Evolutionary conservation across 345 rosid species (phyloP).

Genomic region (Populus euphratica): DNA sequence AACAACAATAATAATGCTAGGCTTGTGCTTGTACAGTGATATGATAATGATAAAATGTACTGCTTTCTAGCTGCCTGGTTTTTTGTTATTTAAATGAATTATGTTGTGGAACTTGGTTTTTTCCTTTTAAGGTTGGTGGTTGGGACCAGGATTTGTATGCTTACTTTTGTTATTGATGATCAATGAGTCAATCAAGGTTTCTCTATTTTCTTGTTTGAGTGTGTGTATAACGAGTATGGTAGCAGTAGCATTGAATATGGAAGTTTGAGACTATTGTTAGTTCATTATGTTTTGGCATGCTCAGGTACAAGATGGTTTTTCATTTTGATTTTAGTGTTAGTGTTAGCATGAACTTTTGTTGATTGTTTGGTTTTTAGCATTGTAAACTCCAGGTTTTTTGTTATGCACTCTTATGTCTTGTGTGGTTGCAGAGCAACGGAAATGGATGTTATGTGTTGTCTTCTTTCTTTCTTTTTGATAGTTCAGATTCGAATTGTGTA

Average conservation of each 20-base stretch:
- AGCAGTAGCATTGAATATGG: constrained; percentile 4
- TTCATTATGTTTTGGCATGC: constrained; percentile 3
- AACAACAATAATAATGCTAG: constrained; percentile 30
- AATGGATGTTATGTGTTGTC: not conserved
- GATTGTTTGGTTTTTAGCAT: not conserved
- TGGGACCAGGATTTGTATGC: constrained; percentile 10
- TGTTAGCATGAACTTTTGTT: not conserved
- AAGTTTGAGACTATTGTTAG: not conserved
- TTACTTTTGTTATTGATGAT: constrained; percentile 19
- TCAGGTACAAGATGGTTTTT: not conserved
- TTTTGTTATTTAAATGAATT: constrained; percentile 15
- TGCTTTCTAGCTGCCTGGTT: constrained; percentile 11
- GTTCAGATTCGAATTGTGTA: not conserved
- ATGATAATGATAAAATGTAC: constrained; percentile 3
- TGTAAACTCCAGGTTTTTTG: not conserved
- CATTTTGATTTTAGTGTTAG: not conserved
- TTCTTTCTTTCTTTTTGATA: not conserved
- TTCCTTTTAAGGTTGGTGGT: constrained; percentile 15
- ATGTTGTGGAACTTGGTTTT: constrained; percentile 20
- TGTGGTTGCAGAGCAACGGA: not conserved
- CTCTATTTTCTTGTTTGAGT: not conserved
- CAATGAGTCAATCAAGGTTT: constrained; percentile 23
- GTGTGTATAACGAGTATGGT: constrained; percentile 1
- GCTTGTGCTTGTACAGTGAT: constrained; percentile 88
- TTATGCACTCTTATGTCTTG: not conserved